Evolutionary conservation across 192 early-diverging fungal genomes (phyloP).

Genomic region (Linnemannia exigua): DNA sequence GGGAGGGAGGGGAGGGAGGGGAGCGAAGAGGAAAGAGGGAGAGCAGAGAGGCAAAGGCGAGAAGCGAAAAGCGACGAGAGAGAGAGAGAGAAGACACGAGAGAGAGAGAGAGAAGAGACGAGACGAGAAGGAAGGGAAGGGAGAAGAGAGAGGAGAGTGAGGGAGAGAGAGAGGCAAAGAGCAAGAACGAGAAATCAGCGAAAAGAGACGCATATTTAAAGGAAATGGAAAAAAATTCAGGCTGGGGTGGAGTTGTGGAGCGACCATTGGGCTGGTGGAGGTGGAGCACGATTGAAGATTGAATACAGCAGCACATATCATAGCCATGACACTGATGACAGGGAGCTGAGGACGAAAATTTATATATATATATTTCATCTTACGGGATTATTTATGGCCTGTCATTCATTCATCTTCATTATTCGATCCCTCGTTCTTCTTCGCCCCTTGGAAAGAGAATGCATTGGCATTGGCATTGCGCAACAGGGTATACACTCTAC

Average conservation of each 20-base stretch:
- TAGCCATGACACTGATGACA: too few relatives aligned
- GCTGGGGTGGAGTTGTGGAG: slow-evolving; percentile 8
- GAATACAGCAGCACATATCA: background rate
- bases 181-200: background rate
- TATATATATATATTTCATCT: background rate
- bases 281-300: background rate
- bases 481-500: too few relatives aligned
- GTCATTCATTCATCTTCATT: background rate
- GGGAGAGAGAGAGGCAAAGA: background rate
- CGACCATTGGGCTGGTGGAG: slow-evolving; percentile 1
- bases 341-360: background rate
- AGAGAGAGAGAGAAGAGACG: background rate
- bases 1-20: background rate
- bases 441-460: background rate
- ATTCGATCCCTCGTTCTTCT: background rate
- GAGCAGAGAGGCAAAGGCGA: background rate
- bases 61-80: background rate
- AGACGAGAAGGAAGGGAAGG: too few relatives aligned
- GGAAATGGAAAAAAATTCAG: background rate
- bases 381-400: background rate
- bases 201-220: background rate
- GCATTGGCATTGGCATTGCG: too few relatives aligned
- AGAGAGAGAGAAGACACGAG: background rate
- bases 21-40: background rate
- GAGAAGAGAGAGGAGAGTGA: background rate